Base-by-base conservation (phyloP, 257 asterid genomes). In the Rehmannia glutinosa region DNA sequence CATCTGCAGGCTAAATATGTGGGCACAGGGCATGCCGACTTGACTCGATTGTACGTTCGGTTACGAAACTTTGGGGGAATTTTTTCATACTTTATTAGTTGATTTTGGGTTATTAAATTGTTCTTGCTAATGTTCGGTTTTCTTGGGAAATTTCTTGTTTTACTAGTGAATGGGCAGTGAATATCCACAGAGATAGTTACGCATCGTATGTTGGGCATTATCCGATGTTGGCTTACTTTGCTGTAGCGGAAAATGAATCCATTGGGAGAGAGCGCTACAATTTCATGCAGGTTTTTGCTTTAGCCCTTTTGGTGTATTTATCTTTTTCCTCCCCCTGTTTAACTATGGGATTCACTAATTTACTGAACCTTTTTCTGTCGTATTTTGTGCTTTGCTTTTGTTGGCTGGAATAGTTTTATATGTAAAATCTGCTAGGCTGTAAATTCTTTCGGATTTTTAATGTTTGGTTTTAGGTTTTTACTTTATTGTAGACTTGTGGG, bases 21-120 rank as follows among this genome's bases (percentile, higher is more conserved):
- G 46, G 99, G 99, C n/a, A 94, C 99, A n/a, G 97, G 99, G 8
- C 97, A 94, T 55, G 97, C 99, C 28, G 97, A 88, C 56, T 78
- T 88, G 91, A 94, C 82, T 55, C 79, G 99, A 86, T 91, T 86
- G 98, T 92, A 69, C 74, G 97, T 72, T 20, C 71, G 59, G 78
- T 80, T 69, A 81, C 80, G 47, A 78, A 76, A 39, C 6, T 50
- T 16, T 58, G 33, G 12, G 6, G 58, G 6, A 49, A 10, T 3
- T 46, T 11, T 2, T 23, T 46, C 43, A 5, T 21, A 16, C 25
- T 51, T 28, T 64, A 12, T 15, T 1, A 15, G 10, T 21, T 46
- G 6, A 17, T 30, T 70, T 60, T 53, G 15, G 15, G 50, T 33
- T 10, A 12, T 66, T 36, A 13, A 5, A 2, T 6, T 35, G 5